Conservation (phyloP, 1,139 yeast species). For the Blastobotrys proliferans region DNA sequence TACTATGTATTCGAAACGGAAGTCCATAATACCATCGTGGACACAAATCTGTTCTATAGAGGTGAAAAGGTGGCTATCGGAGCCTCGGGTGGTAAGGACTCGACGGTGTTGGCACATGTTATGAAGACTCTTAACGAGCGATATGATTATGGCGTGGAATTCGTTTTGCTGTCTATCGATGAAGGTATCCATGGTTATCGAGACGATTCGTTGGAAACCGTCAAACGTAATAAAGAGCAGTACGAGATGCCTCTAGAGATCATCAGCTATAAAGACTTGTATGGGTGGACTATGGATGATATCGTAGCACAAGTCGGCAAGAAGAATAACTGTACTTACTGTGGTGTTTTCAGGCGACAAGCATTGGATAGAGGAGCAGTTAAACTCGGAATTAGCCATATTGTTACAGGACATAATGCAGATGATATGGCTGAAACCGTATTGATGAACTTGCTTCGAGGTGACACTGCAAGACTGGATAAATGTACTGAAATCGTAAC, state of each 20-base stretch:
- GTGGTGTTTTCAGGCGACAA: constrained; percentile 96
- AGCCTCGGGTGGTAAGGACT: constrained; percentile 98
- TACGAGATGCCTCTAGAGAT: constrained; percentile 86
- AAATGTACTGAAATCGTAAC: constrained; percentile 88
- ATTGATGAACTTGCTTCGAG: constrained; percentile 86
- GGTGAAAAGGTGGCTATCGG: constrained; percentile 96
- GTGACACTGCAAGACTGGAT: constrained; percentile 92
- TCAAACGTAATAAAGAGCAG: constrained; percentile 84
- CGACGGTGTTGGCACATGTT: constrained; percentile 89
- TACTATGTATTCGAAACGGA: constrained; percentile 90
- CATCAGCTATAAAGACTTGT: constrained; percentile 82
- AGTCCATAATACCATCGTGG: constrained; percentile 81
- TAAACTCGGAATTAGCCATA: constrained; percentile 80
- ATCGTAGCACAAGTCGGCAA: constrained; percentile 94
- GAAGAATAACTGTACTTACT: constrained; percentile 92
- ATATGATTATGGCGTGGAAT: constrained; percentile 76
- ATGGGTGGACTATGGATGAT: constrained; percentile 97
- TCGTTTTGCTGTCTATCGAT: constrained; percentile 82
- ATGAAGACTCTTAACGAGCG: constrained; percentile 84
- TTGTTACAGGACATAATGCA: constrained; percentile 98
- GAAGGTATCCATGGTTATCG: constrained; percentile 97
- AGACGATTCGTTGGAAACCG: constrained; percentile 96
- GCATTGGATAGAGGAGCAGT: constrained; percentile 96
- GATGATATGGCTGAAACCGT: constrained; percentile 99
- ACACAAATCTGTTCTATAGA: constrained; percentile 60